Base-by-base conservation (phyloP, 129 eudicot species). In the Lonicera japonica region DNA sequence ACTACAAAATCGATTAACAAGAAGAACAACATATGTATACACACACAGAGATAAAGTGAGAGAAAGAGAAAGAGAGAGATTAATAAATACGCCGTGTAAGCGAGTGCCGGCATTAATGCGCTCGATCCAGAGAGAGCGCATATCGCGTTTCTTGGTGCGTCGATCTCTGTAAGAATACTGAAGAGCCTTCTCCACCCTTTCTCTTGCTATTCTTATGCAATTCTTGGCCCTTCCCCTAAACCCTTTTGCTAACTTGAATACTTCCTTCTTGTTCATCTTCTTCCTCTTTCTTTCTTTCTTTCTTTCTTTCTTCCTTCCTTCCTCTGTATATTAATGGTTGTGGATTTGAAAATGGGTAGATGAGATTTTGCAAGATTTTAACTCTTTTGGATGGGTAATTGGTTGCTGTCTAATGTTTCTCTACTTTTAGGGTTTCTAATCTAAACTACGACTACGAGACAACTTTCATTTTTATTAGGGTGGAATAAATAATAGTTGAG, bases 41-140 rank as follows among this genome's bases (percentile, higher is more conserved):
- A 29, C 6, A 29, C 6, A 29, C 6, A 29, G 36, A 29, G 16
- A 38, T 22, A 38, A 15, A 47, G n/a, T n/a, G 48, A 64, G 11
- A 25, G 17, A 21, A 24, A 12, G 10, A 9, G 60, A 0, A 38
- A 34, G 16, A 39, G 43, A 19, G 58, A 25, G 18, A 17, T 29
- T 5, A 10, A 48, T n/a, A 54, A 79, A 14, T 56, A 92, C 98
- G 18, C 96, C 98, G 59, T 92, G 95, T 45, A 77, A 71, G 11
- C 98, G 95, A 61, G 96, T 73, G 72, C 98, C 98, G 21, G 98
- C 98, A 56, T 92, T 92, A 36, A 92, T 92, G 56, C 96, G 95
- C 47, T 87, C 90, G 52, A 92, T 92, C 96, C 99, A 92, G 69
- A 92, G 99, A 11, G 84, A 75, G 38, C 99, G 96, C 99, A 92